Evolutionary conservation across 768 basidiomycete species (phyloP), one percentile per base, ranked within the genome.

Genomic region (Mrakia frigida): DNA sequence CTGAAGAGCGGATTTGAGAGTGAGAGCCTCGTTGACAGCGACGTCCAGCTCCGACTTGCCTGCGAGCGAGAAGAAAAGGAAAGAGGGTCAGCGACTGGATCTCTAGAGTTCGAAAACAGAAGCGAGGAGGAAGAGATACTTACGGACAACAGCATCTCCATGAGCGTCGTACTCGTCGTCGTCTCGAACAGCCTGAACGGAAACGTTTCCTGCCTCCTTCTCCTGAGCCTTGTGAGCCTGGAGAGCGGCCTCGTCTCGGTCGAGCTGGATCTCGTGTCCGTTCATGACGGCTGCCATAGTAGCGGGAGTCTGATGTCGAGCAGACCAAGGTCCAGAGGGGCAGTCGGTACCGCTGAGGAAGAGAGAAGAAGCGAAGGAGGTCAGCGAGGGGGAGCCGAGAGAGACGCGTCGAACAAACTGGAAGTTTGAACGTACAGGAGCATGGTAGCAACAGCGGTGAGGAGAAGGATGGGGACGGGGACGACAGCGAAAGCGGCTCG

Each of bases 401-500:
- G 33, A 11, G 35, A 41, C 31, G 35, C 69, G 43, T 18, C 35
- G 39, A 11, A 13, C n/a, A n/a, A n/a, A n/a, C n/a, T n/a, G 69
- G 31, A n/a, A 50, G 37, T 1, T 31, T 14, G 46, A 4, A 33
- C 23, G 35, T 37, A 56, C 35, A 70, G 86, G 21, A 86, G 71
- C 28, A 89, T 76, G 28, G 81, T 84, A 14, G 85, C 61, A 4
- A 78, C 70, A 7, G 88, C 87, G 13, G 85, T 84, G 31, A 83
- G 61, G 71, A 88, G 81, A 3, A 89, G 83, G 50, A 78, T 81
- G 0, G 88, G 88, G 0, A 87, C 87, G 3, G 88, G 88, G n/a
- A 89, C 86, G 56, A 87, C 83, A 3, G 83, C 88, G 79, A 89
- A 89, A 0, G 88, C 82, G 6, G 84, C 86, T 67, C 89, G 82